These are phyloP conservation scores for Rhizophora apiculata DNA, from an alignment of 345 rosid species.

Conservation along the genomic window DNA sequence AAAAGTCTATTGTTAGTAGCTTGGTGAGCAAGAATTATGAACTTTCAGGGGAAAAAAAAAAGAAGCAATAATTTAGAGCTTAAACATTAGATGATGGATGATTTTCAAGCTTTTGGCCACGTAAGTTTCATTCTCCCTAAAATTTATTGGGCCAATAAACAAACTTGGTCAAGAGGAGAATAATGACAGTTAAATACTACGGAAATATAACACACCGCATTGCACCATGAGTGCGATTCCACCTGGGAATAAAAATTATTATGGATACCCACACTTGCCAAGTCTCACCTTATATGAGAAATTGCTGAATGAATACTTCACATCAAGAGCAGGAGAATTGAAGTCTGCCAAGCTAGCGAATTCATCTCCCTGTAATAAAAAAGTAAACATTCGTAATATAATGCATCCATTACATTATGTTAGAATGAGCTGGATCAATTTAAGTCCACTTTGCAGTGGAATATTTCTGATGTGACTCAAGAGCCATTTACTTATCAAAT, in stretches of 20 bases:
- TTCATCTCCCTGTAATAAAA: constrained; percentile 64
- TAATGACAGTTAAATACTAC: too few species aligned
- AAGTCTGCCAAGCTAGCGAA: constrained; percentile 82
- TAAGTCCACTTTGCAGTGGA: background rate
- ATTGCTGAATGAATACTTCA: constrained; percentile 89
- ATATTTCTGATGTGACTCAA: background rate
- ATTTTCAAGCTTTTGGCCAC: too few species aligned
- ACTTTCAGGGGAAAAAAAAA: too few species aligned
- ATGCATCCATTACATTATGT: background rate
- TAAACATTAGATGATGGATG: too few species aligned
- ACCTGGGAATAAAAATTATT: background rate
- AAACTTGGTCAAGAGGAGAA: too few species aligned
- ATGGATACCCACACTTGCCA: background rate
- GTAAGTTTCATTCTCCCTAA: too few species aligned
- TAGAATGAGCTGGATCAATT: background rate
- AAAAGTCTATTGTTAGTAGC: background rate
- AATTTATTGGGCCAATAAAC: too few species aligned
- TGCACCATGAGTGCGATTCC: background rate
- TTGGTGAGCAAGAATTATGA: too few species aligned
- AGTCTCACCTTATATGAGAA: constrained; percentile 84
- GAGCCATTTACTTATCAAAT: too few species aligned
- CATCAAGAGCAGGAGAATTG: constrained; percentile 54
- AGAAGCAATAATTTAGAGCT: too few species aligned
- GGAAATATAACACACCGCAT: too few species aligned
- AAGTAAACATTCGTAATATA: background rate